These are phyloP conservation scores for Gaultheria prostrata DNA, from an alignment of 148 eudicot genomes.

Conservation along the genomic window DNA sequence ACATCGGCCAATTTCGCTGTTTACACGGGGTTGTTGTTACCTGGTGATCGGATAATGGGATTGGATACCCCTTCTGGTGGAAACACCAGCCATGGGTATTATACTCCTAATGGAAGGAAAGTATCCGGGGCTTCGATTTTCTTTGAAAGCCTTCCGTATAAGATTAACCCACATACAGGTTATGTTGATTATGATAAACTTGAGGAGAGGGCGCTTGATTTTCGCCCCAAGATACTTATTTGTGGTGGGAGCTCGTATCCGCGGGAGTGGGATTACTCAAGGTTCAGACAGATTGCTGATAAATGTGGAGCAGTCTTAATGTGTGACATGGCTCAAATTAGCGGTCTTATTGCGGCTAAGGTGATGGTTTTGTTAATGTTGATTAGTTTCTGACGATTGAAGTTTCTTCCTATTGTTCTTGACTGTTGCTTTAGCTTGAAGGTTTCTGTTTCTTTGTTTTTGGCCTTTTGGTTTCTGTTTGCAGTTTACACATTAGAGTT, in stretches of 20 bases:
- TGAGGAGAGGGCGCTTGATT: slow-evolving; percentile 87
- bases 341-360: slow-evolving; percentile 96
- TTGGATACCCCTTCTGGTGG: slow-evolving; percentile 89
- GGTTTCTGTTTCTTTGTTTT: background rate
- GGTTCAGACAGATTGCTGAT: slow-evolving; percentile 80
- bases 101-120: slow-evolving; percentile 82
- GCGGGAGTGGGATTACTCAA: slow-evolving; percentile 80
- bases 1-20: slow-evolving; percentile 90
- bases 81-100: slow-evolving; percentile 84
- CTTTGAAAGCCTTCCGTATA: slow-evolving; percentile 86
- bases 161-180: slow-evolving; percentile 76
- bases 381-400: background rate
- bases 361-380: slow-evolving; percentile 36
- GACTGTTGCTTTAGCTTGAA: background rate
- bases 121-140: slow-evolving; percentile 90
- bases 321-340: slow-evolving; percentile 99
- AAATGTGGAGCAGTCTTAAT: slow-evolving; percentile 78
- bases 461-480: background rate
- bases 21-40: slow-evolving; percentile 76
- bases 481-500: background rate
- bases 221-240: slow-evolving; percentile 87
- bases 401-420: background rate
- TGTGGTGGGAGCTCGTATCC: slow-evolving; percentile 98
- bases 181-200: slow-evolving; percentile 80
- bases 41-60: slow-evolving; percentile 94